Evolutionary conservation across 345 rosid genomes (phyloP).

Genomic region (Eutrema heterophyllum): DNA sequence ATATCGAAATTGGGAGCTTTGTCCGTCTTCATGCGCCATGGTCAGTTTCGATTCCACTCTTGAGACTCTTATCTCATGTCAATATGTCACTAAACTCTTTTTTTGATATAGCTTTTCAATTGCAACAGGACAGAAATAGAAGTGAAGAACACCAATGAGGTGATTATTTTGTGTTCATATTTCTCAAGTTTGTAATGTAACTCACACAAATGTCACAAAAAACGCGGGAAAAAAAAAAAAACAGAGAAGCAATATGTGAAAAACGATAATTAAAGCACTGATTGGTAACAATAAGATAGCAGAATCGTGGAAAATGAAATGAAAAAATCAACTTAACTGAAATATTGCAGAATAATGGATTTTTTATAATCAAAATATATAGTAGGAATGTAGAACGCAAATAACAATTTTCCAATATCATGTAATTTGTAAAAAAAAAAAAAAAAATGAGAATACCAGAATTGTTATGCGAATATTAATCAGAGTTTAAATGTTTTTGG

Average conservation of each 20-base stretch:
- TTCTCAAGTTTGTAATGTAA: constrained; percentile 38
- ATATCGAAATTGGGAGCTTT: constrained; percentile 68
- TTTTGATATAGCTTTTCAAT: background rate
- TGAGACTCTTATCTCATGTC: background rate
- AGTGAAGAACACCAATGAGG: constrained; percentile 33
- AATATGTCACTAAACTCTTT: background rate
- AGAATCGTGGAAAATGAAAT: background rate
- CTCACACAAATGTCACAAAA: background rate
- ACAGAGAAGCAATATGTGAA: background rate
- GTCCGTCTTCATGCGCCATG: constrained; percentile 66
- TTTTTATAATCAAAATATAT: no score
- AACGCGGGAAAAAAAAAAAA: background rate
- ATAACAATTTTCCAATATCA: background rate
- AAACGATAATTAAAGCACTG: background rate
- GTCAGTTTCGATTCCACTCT: constrained; percentile 30
- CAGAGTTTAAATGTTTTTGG: background rate
- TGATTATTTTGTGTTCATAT: constrained; percentile 48
- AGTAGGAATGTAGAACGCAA: no score
- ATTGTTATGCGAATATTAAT: background rate
- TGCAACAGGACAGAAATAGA: constrained; percentile 71
- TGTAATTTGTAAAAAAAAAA: background rate
- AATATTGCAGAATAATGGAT: background rate
- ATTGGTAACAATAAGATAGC: background rate
- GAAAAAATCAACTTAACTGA: background rate
- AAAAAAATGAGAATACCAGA: background rate